Base-by-base conservation (phyloP, 441 rosid genomes). In the Oxalis stricta region DNA sequence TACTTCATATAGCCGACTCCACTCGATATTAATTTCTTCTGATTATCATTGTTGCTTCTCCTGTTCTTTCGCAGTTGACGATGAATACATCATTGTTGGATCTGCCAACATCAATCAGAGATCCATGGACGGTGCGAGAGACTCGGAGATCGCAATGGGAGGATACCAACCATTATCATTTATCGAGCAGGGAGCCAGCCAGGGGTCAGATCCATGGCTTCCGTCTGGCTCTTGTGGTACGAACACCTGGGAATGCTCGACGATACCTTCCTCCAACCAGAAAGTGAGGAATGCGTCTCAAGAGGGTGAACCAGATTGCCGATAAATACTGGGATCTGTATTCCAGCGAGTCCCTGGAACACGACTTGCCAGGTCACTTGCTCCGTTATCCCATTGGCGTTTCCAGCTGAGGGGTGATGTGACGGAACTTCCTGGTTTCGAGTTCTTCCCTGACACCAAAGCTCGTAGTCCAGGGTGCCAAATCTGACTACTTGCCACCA, bases 71-170 rank as follows among this genome's bases (percentile, higher is more conserved):
- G 71, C 81, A 91, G 98, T 91, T 73, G 98, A 91, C 41, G 98
- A 91, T 29, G 98, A 91, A 50, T 91, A 91, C 64, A 81, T 86
- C 3, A 86, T 86, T 18, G 28, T 91, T 21, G 98, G 96, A 38
- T 91, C 98, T 13, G 98, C 98, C 58, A 91, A 91, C 73, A 86
- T 89, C 65, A 89, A 89, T 76, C 96, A 85, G 70, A 70, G 98
- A 64, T 86, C 98, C 1, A 91, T 91, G 98, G 98, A 91, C 32
- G 98, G 96, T 31, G 87, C 96, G 13, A 78, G 96, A 56, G 98
- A 91, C 76, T 71, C 95, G 2, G 99, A 91, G 68, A 91, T 91
- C 41, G 99, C 99, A 22, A 91, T 91, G 96, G 99, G 99, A 62
- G 96, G 68, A 7, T 91, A 70, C 63, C 99, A 91, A 56, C 95